phyloP scores from a whole-genome alignment of 148 eudicot genomes.

The Diospyros lotus region DNA sequence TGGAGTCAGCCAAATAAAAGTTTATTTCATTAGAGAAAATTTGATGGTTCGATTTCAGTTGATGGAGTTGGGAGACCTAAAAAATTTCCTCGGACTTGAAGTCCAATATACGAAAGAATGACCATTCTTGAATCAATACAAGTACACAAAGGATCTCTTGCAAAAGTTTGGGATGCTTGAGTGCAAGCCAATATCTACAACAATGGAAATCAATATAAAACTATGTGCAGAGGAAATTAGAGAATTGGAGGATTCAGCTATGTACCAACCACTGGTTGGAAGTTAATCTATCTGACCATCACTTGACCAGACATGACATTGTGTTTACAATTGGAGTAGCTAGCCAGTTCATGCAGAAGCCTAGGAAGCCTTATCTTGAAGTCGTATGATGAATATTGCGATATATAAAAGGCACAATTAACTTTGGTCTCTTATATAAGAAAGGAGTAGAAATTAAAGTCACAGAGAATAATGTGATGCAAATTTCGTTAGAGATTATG shows the following conservation, averaged over 20 bases:
- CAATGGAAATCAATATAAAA: neutral
- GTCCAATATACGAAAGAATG: neutral
- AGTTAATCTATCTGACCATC: neutral
- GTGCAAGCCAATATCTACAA: neutral
- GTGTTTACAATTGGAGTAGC: too few species aligned
- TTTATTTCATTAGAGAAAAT: neutral
- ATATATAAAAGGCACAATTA: neutral
- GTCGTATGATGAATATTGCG: neutral
- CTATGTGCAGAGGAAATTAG: neutral
- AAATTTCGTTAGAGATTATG: slow-evolving; percentile 6
- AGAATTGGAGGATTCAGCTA: neutral
- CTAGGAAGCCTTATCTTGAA: neutral
- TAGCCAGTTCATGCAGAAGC: neutral
- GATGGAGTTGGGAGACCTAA: neutral
- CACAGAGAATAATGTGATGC: slow-evolving; percentile 1
- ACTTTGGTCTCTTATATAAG: neutral
- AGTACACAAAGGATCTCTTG: neutral
- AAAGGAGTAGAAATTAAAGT: neutral
- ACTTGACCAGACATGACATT: too few species aligned
- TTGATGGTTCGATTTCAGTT: neutral
- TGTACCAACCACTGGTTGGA: neutral
- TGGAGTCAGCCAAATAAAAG: neutral
- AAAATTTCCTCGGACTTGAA: neutral
- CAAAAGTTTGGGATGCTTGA: neutral
- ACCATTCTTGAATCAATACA: neutral